phyloP scores from a whole-genome alignment of 2,329 filamentous ascomycete species.

The Coniochaeta sp. region DNA sequence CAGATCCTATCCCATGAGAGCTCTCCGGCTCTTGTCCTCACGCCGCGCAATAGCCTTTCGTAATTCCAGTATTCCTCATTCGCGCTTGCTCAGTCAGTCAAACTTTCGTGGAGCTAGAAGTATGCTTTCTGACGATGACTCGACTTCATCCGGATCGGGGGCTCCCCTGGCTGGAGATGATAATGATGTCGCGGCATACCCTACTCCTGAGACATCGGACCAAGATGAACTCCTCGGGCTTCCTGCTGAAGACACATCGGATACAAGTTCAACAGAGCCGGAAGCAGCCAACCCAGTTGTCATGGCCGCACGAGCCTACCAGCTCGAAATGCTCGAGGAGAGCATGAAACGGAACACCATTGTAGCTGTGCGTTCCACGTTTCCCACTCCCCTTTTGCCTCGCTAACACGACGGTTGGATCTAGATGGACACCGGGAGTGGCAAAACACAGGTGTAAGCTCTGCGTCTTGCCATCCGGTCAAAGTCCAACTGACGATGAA shows the following conservation, averaged over 20 bases:
- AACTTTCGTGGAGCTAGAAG: neutral
- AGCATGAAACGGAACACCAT: conserved; percentile 65
- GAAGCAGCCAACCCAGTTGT: conserved; percentile 12
- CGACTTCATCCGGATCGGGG: conserved; percentile 8
- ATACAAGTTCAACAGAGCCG: conserved; percentile 6
- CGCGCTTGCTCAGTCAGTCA: neutral
- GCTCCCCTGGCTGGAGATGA: conserved; percentile 1
- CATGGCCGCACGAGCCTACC: conserved; percentile 53
- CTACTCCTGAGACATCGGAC: neutral
- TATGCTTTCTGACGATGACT: conserved; percentile 7
- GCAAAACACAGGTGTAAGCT: conserved; percentile 67
- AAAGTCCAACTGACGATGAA: conserved; percentile 10
- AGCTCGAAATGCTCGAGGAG: conserved; percentile 67
- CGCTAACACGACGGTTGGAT: neutral
- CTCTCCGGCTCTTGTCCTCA: neutral
- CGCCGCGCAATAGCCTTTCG: neutral
- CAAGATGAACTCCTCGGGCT: neutral
- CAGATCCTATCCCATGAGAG: neutral
- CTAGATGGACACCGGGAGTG: conserved; percentile 74
- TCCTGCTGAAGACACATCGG: conserved; percentile 1
- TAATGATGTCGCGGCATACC: conserved; percentile 1
- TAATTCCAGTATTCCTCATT: neutral
- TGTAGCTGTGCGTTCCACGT: conserved; percentile 44
- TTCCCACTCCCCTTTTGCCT: neutral
- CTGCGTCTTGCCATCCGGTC: neutral